Evolutionary conservation across 768 basidiomycete species (phyloP).

Genomic region (Leccinum pellstonianum): DNA sequence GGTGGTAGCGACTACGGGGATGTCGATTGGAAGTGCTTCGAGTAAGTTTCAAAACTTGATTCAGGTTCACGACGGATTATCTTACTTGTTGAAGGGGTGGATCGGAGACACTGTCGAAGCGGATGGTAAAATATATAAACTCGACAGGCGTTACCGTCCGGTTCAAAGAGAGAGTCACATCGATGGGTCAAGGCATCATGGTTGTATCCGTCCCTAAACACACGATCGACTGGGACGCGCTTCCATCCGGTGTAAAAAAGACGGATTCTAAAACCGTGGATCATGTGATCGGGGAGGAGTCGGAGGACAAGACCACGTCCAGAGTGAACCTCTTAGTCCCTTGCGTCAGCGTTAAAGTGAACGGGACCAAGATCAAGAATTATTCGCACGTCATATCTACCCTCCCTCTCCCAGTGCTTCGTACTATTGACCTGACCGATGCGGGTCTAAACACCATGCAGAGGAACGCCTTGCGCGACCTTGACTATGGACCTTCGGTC

Average conservation of each 20-base stretch:
- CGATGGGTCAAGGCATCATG: slow-evolving; percentile 12
- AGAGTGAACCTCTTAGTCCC: background rate
- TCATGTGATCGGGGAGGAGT: background rate
- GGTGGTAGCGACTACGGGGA: slow-evolving; percentile 5
- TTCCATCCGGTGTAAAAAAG: background rate
- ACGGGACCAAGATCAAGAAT: slow-evolving; percentile 6
- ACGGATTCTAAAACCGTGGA: background rate
- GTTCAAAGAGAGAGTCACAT: slow-evolving; percentile 19
- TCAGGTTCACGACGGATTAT: background rate
- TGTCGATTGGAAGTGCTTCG: slow-evolving; percentile 31
- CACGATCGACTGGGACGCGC: background rate
- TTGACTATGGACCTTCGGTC: slow-evolving; percentile 37
- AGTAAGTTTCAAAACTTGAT: slow-evolving; percentile 19
- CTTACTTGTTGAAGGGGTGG: slow-evolving; percentile 19
- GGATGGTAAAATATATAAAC: slow-evolving; percentile 21
- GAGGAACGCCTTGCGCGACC: slow-evolving; percentile 37
- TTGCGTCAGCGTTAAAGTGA: slow-evolving; percentile 8
- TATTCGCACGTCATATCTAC: slow-evolving; percentile 45
- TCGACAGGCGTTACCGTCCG: slow-evolving; percentile 9
- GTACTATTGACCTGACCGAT: slow-evolving; percentile 33
- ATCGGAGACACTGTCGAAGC: slow-evolving; percentile 22
- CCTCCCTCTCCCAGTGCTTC: slow-evolving; percentile 38
- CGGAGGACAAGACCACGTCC: background rate
- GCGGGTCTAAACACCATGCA: slow-evolving; percentile 31
- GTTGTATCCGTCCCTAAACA: slow-evolving; percentile 3